Conservation (phyloP, 768 basidiomycete species). For the Termitomyces sp. region DNA sequence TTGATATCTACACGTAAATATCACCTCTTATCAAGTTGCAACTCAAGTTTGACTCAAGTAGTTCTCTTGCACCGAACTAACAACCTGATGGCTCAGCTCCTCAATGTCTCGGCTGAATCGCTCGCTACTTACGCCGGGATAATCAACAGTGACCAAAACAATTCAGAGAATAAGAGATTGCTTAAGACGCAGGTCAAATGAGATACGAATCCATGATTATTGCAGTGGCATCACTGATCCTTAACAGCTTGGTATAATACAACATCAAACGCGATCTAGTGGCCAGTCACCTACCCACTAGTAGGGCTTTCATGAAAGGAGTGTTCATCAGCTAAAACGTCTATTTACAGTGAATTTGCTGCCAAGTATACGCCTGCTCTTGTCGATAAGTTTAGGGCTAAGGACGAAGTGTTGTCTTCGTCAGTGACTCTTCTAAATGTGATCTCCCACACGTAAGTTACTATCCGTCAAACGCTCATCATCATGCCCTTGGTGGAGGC, state of each 20-base stretch:
- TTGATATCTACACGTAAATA: neutral
- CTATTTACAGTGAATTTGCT: conserved; percentile 27
- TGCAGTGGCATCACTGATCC: neutral
- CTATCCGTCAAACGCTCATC: neutral
- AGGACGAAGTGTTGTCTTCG: conserved; percentile 19
- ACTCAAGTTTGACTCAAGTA: neutral
- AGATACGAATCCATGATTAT: neutral
- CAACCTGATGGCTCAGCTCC: conserved; percentile 8
- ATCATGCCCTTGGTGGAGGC: neutral
- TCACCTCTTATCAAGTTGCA: neutral
- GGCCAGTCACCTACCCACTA: conserved; percentile 19
- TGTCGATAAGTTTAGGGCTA: conserved; percentile 26
- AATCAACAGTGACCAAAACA: conserved; percentile 10
- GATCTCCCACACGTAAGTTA: conserved; percentile 32
- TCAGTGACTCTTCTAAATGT: conserved; percentile 30
- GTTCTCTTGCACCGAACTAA: neutral
- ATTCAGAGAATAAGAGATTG: conserved; percentile 8
- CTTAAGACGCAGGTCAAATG: conserved; percentile 21
- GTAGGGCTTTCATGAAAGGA: conserved; percentile 5
- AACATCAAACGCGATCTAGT: conserved; percentile 18
- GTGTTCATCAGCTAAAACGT: neutral
- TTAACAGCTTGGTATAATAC: conserved; percentile 27
- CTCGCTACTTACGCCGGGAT: conserved; percentile 17
- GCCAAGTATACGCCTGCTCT: conserved; percentile 36
- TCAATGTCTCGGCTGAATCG: conserved; percentile 15